Percentiles rank a stretch among this genome's conserved stretches.
These are phyloP conservation scores for Aureobasidium sp. DNA, from an alignment of 2,329 filamentous ascomycete genomes.

Conservation along the genomic window DNA sequence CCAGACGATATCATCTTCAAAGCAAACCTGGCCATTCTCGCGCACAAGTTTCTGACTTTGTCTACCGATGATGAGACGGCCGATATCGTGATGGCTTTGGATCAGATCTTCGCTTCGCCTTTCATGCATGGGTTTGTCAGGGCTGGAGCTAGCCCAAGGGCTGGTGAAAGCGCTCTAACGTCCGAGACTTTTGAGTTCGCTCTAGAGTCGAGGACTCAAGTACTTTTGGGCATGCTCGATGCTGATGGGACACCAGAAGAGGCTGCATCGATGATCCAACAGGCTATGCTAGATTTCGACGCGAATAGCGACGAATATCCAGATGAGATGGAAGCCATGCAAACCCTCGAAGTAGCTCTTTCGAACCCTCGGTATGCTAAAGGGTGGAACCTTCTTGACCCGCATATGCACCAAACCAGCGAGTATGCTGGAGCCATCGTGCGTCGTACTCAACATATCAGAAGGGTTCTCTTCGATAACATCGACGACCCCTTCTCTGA, in stretches of 20 bases:
- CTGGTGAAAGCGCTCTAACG: slow-evolving; percentile 36
- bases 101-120: slow-evolving; percentile 30
- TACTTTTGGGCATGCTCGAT: slow-evolving; percentile 20
- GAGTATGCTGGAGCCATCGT: not conserved
- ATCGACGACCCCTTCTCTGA: not conserved
- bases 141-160: slow-evolving; percentile 7
- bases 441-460: not conserved
- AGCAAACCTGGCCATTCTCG: slow-evolving; percentile 39
- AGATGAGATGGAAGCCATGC: not conserved
- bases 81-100: slow-evolving; percentile 28
- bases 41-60: slow-evolving; percentile 30
- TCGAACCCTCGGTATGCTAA: not conserved
- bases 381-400: slow-evolving; percentile 2
- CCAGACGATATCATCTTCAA: slow-evolving; percentile 39
- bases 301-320: not conserved
- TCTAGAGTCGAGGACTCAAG: slow-evolving; percentile 50
- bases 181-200: slow-evolving; percentile 43
- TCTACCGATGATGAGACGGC: slow-evolving; percentile 26
- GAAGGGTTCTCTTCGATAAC: not conserved
- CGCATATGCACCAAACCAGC: not conserved
- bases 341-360: not conserved
- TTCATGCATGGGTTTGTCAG: slow-evolving; percentile 26
- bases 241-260: slow-evolving; percentile 30
- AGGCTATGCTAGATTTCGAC: not conserved
- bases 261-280: not conserved